Evolutionary conservation across 2,329 filamentous ascomycete species (phyloP).

Genomic region (Cladosporium cucumerinum): DNA sequence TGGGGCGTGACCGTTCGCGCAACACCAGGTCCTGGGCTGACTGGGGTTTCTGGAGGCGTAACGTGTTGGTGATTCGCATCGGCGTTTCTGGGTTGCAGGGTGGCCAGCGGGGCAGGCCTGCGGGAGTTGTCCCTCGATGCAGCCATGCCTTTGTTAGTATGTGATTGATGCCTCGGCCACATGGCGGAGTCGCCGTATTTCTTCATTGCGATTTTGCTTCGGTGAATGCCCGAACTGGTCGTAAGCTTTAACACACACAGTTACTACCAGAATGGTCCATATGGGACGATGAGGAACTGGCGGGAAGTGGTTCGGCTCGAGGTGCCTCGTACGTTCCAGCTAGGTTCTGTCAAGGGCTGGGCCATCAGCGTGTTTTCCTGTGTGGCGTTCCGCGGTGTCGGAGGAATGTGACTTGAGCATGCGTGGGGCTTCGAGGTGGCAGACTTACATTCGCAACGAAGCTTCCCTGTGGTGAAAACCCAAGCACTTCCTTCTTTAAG

Average conservation of each 20-base stretch:
- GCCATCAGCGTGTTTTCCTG: conserved; percentile 14
- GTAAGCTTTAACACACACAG: conserved; percentile 3
- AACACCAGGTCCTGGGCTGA: conserved; percentile 19
- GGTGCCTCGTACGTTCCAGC: conserved; percentile 8
- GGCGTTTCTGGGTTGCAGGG: conserved; percentile 1
- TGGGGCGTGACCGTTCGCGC: conserved; percentile 28
- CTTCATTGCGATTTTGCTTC: not conserved
- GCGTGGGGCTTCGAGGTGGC: not conserved
- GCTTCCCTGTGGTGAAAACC: not conserved
- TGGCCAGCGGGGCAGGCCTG: conserved; percentile 10
- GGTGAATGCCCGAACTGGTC: not conserved
- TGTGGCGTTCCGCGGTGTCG: conserved; percentile 4
- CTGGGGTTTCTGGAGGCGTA: conserved; percentile 23
- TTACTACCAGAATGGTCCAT: conserved; percentile 12
- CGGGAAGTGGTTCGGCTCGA: conserved; percentile 7
- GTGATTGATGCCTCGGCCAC: conserved; percentile 6
- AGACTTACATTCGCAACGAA: not conserved
- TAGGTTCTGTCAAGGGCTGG: conserved; percentile 9
- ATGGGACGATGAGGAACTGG: not conserved
- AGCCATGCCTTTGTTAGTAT: conserved; percentile 11
- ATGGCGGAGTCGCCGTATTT: not conserved
- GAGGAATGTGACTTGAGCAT: conserved; percentile 8
- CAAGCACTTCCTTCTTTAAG: not conserved
- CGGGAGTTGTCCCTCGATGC: conserved; percentile 5
- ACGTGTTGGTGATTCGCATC: conserved; percentile 13